Evolutionary conservation across 2,329 filamentous ascomycete species (phyloP).

Genomic region (Alternaria ethzedia): DNA sequence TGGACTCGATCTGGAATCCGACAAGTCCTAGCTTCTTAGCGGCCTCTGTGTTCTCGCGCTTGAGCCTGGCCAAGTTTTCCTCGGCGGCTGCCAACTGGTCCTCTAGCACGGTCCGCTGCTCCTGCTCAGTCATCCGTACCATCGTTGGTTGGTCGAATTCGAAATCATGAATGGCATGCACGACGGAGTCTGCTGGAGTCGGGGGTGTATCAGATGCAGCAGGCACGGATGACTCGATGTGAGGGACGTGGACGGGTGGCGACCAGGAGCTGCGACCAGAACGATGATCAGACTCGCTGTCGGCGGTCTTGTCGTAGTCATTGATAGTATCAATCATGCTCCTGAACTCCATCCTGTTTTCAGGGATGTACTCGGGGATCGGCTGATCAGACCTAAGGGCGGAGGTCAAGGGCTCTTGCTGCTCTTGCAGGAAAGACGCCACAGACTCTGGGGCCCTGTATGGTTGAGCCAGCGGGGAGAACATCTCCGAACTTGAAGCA

Average conservation of each 20-base stretch:
- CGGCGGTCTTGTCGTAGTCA: not conserved
- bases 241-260: not conserved
- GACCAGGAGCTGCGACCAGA: not conserved
- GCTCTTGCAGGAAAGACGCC: slow-evolving; percentile 8
- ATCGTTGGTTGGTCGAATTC: too few relatives aligned
- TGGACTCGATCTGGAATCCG: slow-evolving; percentile 22
- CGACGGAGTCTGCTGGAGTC: not conserved
- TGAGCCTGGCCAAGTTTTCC: not conserved
- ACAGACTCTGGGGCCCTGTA: slow-evolving; percentile 8
- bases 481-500: not conserved
- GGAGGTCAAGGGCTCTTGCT: slow-evolving; percentile 4
- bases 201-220: slow-evolving; percentile 5
- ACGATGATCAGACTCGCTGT: not conserved
- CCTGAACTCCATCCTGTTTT: slow-evolving; percentile 6
- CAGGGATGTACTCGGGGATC: not conserved
- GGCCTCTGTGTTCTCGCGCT: not conserved
- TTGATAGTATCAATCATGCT: not conserved
- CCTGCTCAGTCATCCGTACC: too few relatives aligned
- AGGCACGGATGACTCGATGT: not conserved
- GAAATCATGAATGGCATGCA: too few relatives aligned
- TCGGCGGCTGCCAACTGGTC: not conserved
- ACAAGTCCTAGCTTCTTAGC: slow-evolving; percentile 17
- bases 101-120: not conserved
- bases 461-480: slow-evolving; percentile 10
- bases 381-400: not conserved